phyloP scores from a whole-genome alignment of 805 yeast genomes.

The Saccharomycopsis javanensis region DNA sequence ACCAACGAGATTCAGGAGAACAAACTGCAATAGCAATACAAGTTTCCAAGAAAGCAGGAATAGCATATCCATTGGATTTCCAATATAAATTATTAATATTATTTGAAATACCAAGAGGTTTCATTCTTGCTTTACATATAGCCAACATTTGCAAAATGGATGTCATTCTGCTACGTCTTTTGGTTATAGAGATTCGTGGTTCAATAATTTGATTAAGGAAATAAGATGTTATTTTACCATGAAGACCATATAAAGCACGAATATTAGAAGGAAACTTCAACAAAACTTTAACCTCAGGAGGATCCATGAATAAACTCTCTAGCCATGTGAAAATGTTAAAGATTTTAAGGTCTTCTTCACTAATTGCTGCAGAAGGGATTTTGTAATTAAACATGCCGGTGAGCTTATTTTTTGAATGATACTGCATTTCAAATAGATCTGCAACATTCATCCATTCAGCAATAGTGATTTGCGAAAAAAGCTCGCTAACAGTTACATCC shows the following conservation, averaged over 20 bases:
- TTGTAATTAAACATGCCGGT: constrained; percentile 48
- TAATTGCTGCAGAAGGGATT: constrained; percentile 28
- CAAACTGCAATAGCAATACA: constrained; percentile 65
- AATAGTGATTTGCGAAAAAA: constrained; percentile 46
- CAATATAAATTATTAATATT: constrained; percentile 1
- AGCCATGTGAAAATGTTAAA: constrained; percentile 67
- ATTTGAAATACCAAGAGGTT: constrained; percentile 35
- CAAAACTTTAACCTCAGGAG: constrained; percentile 33
- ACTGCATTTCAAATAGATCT: constrained; percentile 60
- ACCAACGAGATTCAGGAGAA: constrained; percentile 71
- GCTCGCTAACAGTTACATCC: constrained; percentile 49
- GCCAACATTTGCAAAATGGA: constrained; percentile 57
- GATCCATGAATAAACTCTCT: constrained; percentile 41
- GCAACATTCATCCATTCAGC: constrained; percentile 74
- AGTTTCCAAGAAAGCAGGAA: constrained; percentile 82
- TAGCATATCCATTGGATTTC: constrained; percentile 18
- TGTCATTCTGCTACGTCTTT: constrained; percentile 59
- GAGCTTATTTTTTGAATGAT: constrained; percentile 39
- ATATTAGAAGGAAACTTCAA: constrained; percentile 61
- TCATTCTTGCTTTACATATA: constrained; percentile 60
- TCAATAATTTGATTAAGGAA: constrained; percentile 59
- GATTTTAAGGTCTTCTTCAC: constrained; percentile 49
- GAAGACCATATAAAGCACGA: constrained; percentile 54
- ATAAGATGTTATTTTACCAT: constrained; percentile 54
- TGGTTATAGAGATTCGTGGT: constrained; percentile 42